These are phyloP conservation scores for Tulasnella sp. DNA, from an alignment of 768 basidiomycete species.

Conservation along the genomic window DNA sequence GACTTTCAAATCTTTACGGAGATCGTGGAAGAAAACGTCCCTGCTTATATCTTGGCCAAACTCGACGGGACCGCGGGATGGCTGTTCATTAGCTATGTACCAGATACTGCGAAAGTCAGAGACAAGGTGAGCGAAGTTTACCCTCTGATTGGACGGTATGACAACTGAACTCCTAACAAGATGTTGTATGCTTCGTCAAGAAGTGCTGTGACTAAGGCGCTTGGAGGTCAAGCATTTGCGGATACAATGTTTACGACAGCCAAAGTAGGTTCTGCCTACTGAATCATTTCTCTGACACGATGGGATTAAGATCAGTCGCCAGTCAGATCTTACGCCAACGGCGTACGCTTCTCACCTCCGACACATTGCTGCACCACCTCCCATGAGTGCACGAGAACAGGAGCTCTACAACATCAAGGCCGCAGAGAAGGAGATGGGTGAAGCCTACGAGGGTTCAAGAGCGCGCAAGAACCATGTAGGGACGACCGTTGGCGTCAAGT, in stretches of 20 bases:
- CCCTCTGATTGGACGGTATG: background rate
- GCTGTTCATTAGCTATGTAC: constrained; percentile 71
- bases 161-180: constrained; percentile 30
- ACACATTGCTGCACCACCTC: constrained; percentile 66
- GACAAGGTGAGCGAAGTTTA: constrained; percentile 49
- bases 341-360: constrained; percentile 65
- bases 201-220: constrained; percentile 51
- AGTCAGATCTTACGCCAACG: constrained; percentile 31
- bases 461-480: constrained; percentile 43
- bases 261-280: constrained; percentile 46
- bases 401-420: constrained; percentile 69
- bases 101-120: constrained; percentile 67
- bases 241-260: constrained; percentile 72
- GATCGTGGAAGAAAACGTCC: constrained; percentile 46
- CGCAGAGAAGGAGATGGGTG: constrained; percentile 55
- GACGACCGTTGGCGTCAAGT: constrained; percentile 51
- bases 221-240: constrained; percentile 63
- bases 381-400: constrained; percentile 70
- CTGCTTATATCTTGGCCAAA: constrained; percentile 68
- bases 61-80: constrained; percentile 56
- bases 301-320: constrained; percentile 4
- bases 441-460: constrained; percentile 24
- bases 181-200: constrained; percentile 86
- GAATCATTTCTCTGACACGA: constrained; percentile 23
- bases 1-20: constrained; percentile 52